A percentile compares a stretch with the other conserved stretches of the same genome.
Conservation (phyloP, 306 rosid species). For the Dryas octopetala region DNA sequence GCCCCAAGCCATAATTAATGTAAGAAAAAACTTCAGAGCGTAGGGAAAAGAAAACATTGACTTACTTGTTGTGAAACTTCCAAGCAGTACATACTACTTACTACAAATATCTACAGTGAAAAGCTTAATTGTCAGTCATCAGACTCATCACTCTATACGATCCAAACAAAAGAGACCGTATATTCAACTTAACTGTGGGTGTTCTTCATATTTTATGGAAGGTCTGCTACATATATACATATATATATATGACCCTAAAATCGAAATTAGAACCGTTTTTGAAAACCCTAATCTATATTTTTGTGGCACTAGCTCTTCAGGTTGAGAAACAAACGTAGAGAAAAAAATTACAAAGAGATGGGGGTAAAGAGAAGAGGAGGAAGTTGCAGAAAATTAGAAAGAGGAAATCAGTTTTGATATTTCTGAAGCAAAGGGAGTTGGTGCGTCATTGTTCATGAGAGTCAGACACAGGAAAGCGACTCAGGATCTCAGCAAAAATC, state of each 20-base stretch:
- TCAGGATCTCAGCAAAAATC: slow-evolving; percentile 33
- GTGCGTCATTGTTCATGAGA: slow-evolving; percentile 44
- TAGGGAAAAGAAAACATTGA: not conserved
- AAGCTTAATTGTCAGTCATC: too few relatives aligned
- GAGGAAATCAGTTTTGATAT: not conserved
- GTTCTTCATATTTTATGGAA: slow-evolving; percentile 5
- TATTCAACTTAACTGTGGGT: slow-evolving; percentile 5
- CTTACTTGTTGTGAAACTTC: not conserved
- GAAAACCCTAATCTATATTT: slow-evolving; percentile 31
- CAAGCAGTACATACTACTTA: not conserved
- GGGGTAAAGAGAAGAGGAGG: slow-evolving; percentile 20
- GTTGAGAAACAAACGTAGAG: too few relatives aligned
- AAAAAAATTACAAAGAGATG: not conserved
- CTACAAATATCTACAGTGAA: too few relatives aligned
- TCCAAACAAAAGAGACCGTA: not conserved
- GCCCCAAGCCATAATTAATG: not conserved
- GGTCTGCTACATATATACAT: not conserved
- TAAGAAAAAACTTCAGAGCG: not conserved
- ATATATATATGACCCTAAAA: not conserved
- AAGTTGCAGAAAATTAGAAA: slow-evolving; percentile 13
- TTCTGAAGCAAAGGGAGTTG: slow-evolving; percentile 11
- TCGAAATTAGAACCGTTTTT: not conserved
- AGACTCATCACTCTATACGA: not conserved
- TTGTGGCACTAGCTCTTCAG: not conserved
- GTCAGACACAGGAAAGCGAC: slow-evolving; percentile 44